Base-by-base conservation (phyloP, 2,329 filamentous ascomycete genomes). In the Sporothrix variecibatus region DNA sequence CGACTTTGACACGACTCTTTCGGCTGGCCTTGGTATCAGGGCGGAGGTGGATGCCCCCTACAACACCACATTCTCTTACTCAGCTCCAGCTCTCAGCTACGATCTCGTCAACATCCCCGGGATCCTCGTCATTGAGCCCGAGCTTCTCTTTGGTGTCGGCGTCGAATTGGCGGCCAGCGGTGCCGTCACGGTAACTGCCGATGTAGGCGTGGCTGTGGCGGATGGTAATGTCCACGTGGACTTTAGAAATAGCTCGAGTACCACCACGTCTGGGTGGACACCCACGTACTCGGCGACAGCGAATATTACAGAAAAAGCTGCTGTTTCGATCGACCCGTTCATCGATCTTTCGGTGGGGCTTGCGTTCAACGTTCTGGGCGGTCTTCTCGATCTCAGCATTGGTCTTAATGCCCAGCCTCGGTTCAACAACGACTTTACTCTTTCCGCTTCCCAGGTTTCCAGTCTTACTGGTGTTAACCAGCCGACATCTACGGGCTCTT, bases 1-100 rank as follows among this genome's bases (percentile, higher is more conserved):
- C 62, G 83, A 86, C 75, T 80, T 86, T 75, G 83, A 85, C 71
- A 80, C 83, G 28, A 76, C 78, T 28, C 79, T 85, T 71, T 79
- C 79, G 20, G 81, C 82, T 2, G 79, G 81, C 46, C 75, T 86
- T 2, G 81, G 77, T 23, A 71, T 86, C 31, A 80, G 80, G 43
- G 79, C 82, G 51, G 79, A 81, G 20, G 79, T 84, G 8, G 78
- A 77, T 2, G 80, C 81, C 0, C 75, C 81, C 1, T 83, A 82
- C 76, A 78, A 75, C 71, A 79, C 81, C 11, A 79, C 78, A 15
- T 79, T 83, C 73, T 78, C 77, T 31, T 84, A 83, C 77, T 75
- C 81, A 26, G 81, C 82, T 0, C 79, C 79, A n/a, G 75, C 76
- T 56, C 81, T 85, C 15, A 78, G 78, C 20, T 85, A 83, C 76